Evolutionary conservation across 352 stramenopile genomes (phyloP).

Genomic region (Globisporangium alternatum): DNA sequence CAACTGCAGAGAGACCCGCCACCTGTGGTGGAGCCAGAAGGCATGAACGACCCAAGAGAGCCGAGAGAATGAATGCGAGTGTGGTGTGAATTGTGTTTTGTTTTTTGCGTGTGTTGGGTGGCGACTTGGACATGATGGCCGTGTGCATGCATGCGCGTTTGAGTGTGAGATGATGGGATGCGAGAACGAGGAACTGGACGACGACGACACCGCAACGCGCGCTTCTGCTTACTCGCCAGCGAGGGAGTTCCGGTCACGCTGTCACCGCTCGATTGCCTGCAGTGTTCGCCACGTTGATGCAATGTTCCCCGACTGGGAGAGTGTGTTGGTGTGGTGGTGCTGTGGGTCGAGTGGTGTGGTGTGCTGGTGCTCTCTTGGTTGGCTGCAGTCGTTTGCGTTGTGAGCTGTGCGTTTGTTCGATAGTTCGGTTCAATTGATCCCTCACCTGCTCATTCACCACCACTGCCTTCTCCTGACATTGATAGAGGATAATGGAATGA

Average conservation of each 20-base stretch:
- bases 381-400: not conserved
- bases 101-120: conserved; percentile 13
- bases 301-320: conserved; percentile 7
- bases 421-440: not conserved
- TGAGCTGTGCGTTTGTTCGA: not conserved
- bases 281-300: not conserved
- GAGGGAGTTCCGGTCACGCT: not conserved
- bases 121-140: not conserved
- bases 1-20: conserved; percentile 9
- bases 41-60: not conserved
- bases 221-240: conserved; percentile 1
- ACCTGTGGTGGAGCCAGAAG: not conserved
- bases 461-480: conserved; percentile 4
- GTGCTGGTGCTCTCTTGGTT: not conserved
- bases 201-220: not conserved
- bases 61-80: conserved; percentile 1
- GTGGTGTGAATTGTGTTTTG: conserved; percentile 10
- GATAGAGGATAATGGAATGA: conserved; percentile 9
- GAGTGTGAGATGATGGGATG: conserved; percentile 2
- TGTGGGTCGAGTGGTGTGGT: conserved; percentile 1
- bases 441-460: not conserved
- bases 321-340: not conserved
- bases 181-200: not conserved
- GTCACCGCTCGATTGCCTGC: not conserved
- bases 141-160: conserved; percentile 1